Conservation (phyloP, 1,284 basidiomycete species). For the Wolfiporia cocos region DNA sequence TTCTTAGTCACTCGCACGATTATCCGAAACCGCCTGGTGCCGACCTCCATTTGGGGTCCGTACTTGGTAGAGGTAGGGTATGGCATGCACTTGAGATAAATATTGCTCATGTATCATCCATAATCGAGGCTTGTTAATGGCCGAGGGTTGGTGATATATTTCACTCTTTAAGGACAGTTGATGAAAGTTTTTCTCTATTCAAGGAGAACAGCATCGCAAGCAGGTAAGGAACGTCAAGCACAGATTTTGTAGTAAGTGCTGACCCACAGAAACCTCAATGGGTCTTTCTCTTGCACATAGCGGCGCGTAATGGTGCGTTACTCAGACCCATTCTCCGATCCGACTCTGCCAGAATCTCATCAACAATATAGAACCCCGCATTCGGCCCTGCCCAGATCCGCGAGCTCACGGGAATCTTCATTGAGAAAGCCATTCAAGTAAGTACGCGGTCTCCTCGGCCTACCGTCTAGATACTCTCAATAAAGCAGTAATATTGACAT, state of each 20-base stretch:
- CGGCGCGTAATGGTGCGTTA: slow-evolving; percentile 31
- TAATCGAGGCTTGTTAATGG: slow-evolving; percentile 8
- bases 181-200: too few relatives aligned
- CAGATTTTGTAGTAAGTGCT: too few relatives aligned
- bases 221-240: slow-evolving; percentile 4
- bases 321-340: too few relatives aligned
- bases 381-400: slow-evolving; percentile 51
- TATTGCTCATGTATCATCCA: too few relatives aligned
- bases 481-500: neutral
- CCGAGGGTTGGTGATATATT: slow-evolving; percentile 9
- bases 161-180: too few relatives aligned
- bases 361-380: slow-evolving; percentile 45
- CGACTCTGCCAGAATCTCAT: too few relatives aligned
- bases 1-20: slow-evolving; percentile 27
- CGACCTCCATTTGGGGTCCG: too few relatives aligned
- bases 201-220: slow-evolving; percentile 7
- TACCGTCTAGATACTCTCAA: neutral
- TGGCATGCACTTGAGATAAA: too few relatives aligned
- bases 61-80: too few relatives aligned
- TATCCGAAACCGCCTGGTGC: slow-evolving; percentile 32
- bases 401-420: slow-evolving; percentile 47
- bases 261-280: too few relatives aligned
- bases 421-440: slow-evolving; percentile 46
- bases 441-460: neutral
- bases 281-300: slow-evolving; percentile 11